phyloP scores from a whole-genome alignment of 805 yeast species.

The Metschnikowia vanudenii region DNA sequence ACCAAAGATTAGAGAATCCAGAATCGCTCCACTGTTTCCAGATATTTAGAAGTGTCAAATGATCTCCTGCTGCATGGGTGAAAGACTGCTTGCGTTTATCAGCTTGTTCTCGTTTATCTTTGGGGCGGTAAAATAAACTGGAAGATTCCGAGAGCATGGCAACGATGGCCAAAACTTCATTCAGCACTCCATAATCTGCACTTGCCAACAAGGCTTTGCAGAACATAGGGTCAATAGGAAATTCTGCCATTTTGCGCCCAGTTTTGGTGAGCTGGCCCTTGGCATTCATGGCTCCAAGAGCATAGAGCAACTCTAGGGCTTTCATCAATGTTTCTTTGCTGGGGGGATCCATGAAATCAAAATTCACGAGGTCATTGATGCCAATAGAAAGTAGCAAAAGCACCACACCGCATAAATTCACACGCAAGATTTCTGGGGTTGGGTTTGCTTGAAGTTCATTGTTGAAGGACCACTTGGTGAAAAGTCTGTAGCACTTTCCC shows the following conservation, averaged over 20 bases:
- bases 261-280: conserved; percentile 72
- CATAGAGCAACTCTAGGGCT: conserved; percentile 78
- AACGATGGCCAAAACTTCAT: conserved; percentile 69
- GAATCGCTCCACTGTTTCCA: conserved; percentile 74
- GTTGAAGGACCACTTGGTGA: conserved; percentile 77
- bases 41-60: conserved; percentile 67
- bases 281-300: conserved; percentile 81
- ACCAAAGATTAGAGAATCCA: conserved; percentile 75
- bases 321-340: conserved; percentile 66
- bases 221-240: conserved; percentile 89
- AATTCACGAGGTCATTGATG: conserved; percentile 72
- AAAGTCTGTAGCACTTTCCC: conserved; percentile 65
- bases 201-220: conserved; percentile 73
- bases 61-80: conserved; percentile 66
- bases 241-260: conserved; percentile 86
- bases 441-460: conserved; percentile 78
- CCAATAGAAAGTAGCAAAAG: conserved; percentile 80
- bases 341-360: conserved; percentile 93
- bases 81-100: conserved; percentile 62
- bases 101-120: conserved; percentile 63
- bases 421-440: conserved; percentile 88
- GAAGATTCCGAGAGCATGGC: conserved; percentile 83
- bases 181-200: conserved; percentile 56
- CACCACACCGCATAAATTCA: conserved; percentile 74
- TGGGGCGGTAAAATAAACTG: conserved; percentile 67